phyloP scores from a whole-genome alignment of 2,329 filamentous ascomycete species.

The Pestalotiopsis sp. region DNA sequence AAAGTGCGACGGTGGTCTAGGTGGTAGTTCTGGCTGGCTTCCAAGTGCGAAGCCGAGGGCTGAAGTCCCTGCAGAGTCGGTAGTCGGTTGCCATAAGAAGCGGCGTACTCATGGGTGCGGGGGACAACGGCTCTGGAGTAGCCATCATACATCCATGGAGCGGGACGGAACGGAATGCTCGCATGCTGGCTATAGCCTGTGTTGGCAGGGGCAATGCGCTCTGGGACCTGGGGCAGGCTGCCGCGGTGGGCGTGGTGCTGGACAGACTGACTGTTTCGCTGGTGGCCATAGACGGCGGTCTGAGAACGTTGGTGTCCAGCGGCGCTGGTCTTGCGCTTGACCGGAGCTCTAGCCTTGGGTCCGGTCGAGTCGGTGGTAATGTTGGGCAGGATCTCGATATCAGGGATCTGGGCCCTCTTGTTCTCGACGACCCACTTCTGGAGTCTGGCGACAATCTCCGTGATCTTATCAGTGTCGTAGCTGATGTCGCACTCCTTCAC shows the following conservation, averaged over 20 bases:
- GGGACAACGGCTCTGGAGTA: slow-evolving; percentile 23
- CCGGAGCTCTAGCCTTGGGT: slow-evolving; percentile 26
- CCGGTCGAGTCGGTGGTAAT: slow-evolving; percentile 43
- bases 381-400: slow-evolving; percentile 62
- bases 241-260: slow-evolving; percentile 14
- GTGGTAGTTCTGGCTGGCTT: slow-evolving; percentile 20
- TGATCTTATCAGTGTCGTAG: slow-evolving; percentile 50
- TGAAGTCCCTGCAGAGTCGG: slow-evolving; percentile 19
- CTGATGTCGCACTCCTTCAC: slow-evolving; percentile 45
- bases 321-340: slow-evolving; percentile 27
- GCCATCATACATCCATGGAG: slow-evolving; percentile 22
- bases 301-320: slow-evolving; percentile 35
- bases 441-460: slow-evolving; percentile 48
- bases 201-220: slow-evolving; percentile 19
- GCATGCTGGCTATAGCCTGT: slow-evolving; percentile 23
- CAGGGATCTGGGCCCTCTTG: slow-evolving; percentile 50
- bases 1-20: slow-evolving; percentile 20
- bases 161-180: slow-evolving; percentile 31
- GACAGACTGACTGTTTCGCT: slow-evolving; percentile 29
- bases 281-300: slow-evolving; percentile 32
- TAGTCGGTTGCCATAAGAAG: too few species aligned
- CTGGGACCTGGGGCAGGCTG: slow-evolving; percentile 13
- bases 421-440: slow-evolving; percentile 46
- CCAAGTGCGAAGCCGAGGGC: slow-evolving; percentile 22
- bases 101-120: slow-evolving; percentile 19